Base-by-base conservation (phyloP, 2,329 filamentous ascomycete species). In the Penicillium rolfsii region DNA sequence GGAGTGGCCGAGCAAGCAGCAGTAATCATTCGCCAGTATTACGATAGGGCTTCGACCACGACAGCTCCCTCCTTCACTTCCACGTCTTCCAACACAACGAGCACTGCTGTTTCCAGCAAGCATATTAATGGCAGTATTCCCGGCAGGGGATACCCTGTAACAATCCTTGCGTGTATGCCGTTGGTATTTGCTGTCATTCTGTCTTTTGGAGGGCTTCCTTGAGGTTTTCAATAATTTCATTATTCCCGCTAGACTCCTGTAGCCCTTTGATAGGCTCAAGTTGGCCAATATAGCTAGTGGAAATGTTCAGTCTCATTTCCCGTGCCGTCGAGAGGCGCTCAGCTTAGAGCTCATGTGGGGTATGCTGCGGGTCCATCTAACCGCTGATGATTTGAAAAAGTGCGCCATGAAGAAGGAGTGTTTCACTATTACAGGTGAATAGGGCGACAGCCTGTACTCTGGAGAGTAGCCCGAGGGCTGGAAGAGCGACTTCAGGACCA, bases 281-380 rank as follows among this genome's bases (percentile, higher is more conserved):
- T 3, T 81, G 64, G 65, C 80, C 82, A 84, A 67, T 79, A 84
- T 4, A 83, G 71, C 65, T 84, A 84, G 43, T 76, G 77, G 63
- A 84, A 83, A 81, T 83, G 61, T 83, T 83, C 0, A 83, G 60
- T 0, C 81, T 80, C 80, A 83, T 82, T 1, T 80, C 77, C 9
- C 76, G 70, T 9, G 79, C 81, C 53, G 78, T 81, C 24, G 68
- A 59, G 0, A 83, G 67, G 9, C 82, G 76, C 48, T 83, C 77
- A 16, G 73, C 67, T 82, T 82, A 84, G 67, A 82, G 82, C 30
- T 74, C 66, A 4, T 71, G 73, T 0, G 81, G 82, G 40, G 84
- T 79, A 12, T 81, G 77, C 62, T 84, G 82, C 6, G 64, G 64
- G 26, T 65, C 64, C 64, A 65, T 65, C 36, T 67, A 61, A 2